These are phyloP conservation scores for Mrakia hoshinonis DNA, from an alignment of 768 basidiomycete genomes.

Conservation along the genomic window DNA sequence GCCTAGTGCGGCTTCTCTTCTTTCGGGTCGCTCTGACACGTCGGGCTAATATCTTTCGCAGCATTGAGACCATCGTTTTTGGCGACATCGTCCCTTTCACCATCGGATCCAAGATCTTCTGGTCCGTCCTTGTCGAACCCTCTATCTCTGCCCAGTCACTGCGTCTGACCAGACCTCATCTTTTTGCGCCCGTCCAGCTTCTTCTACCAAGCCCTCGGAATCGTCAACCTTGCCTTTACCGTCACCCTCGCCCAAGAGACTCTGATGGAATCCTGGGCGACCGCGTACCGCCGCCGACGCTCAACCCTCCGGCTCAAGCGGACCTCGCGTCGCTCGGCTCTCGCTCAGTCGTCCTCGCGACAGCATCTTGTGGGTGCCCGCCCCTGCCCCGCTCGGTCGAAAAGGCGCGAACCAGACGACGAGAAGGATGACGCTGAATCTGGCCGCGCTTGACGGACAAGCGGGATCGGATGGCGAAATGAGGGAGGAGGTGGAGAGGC, in stretches of 20 bases:
- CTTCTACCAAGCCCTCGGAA: slow-evolving; percentile 30
- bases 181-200: neutral
- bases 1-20: slow-evolving; percentile 49
- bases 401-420: slow-evolving; percentile 1
- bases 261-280: slow-evolving; percentile 59
- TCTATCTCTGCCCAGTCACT: slow-evolving; percentile 17
- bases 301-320: slow-evolving; percentile 47
- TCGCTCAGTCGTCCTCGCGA: neutral
- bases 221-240: slow-evolving; percentile 54
- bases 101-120: slow-evolving; percentile 52
- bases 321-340: slow-evolving; percentile 38
- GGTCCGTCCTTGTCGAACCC: slow-evolving; percentile 50
- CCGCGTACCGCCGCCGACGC: slow-evolving; percentile 52
- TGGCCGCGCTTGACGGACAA: slow-evolving; percentile 52
- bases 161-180: neutral
- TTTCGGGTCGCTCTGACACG: neutral
- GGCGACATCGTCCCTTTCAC: slow-evolving; percentile 60
- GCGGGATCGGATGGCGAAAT: slow-evolving; percentile 52
- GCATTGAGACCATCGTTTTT: slow-evolving; percentile 43
- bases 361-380: slow-evolving; percentile 41
- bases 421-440: slow-evolving; percentile 54
- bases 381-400: slow-evolving; percentile 50
- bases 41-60: neutral
- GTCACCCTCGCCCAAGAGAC: slow-evolving; percentile 61
- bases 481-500: neutral